A percentile compares a stretch with the other conserved stretches of the same genome.
Evolutionary conservation across 2,329 filamentous ascomycete species (phyloP).

Genomic region (Hysterium pulicare): DNA sequence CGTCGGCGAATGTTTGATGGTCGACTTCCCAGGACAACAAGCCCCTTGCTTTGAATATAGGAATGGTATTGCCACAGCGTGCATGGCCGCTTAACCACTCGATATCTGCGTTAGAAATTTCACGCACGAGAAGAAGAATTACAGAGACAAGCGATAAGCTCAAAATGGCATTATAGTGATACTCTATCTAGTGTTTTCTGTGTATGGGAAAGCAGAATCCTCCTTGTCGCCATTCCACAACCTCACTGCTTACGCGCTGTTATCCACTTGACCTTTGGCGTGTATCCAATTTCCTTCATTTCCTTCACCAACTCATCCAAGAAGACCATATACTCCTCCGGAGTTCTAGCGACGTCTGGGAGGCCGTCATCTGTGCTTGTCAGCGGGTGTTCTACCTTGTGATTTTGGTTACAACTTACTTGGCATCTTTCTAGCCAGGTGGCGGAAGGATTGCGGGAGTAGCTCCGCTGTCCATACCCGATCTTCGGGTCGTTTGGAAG

Average conservation of each 20-base stretch:
- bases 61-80: too few species aligned
- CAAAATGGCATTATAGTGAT: too few species aligned
- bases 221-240: too few species aligned
- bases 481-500: background rate
- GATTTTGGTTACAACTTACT: background rate
- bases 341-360: background rate
- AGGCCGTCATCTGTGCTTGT: conserved; percentile 1
- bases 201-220: too few species aligned
- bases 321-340: background rate
- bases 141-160: too few species aligned
- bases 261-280: conserved; percentile 1
- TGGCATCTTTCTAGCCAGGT: background rate
- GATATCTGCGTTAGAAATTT: too few species aligned
- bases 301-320: background rate
- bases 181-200: too few species aligned
- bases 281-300: background rate
- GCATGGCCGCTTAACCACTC: too few species aligned
- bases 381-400: background rate
- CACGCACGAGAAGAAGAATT: too few species aligned
- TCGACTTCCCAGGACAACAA: too few species aligned
- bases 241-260: conserved; percentile 1
- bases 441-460: background rate
- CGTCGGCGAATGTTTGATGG: too few species aligned
- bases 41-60: too few species aligned
- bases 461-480: background rate